Base-by-base conservation (phyloP, 2,329 filamentous ascomycete genomes). In the Ophiostoma triangulosporum region DNA sequence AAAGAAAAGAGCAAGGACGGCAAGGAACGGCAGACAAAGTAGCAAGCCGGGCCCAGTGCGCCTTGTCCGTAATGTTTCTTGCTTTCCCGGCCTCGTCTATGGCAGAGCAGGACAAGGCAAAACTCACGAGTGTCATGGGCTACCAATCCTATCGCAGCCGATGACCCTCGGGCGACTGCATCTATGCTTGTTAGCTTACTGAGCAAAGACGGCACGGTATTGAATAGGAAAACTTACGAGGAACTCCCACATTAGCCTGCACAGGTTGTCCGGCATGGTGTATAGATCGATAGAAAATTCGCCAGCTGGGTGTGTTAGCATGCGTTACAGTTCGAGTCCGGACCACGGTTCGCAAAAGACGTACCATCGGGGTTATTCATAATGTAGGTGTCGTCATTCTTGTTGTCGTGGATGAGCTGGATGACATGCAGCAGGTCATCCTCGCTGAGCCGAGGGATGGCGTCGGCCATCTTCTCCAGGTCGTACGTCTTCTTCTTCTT, bases 281-380 rank as follows among this genome's bases (percentile, higher is more conserved):
- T 95, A 97, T 55, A 98, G 77, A 65, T 98, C 93, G 61, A 98
- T 91, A 57, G 95, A 93, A 72, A 98, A 98, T 71, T 98, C 93
- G 64, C 93, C 93, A 64, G 90, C 89, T 77, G 33, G 3, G 7
- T 22, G n/a, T 36, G 32, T 20, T 64, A 52, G 32, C n/a, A n/a
- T n/a, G n/a, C n/a, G n/a, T 22, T 36, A 29, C 22, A 7, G 26
- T 5, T 17, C 9, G 7, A 27, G 3, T 14, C 4, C 9, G 31
- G n/a, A n/a, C n/a, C n/a, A n/a, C n/a, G n/a, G n/a, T n/a, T 14
- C 17, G 9, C 15, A 26, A 31, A 5, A 14, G 1, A 51, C 57
- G 2, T 72, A 95, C 88, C 86, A 64, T 98, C 93, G 55, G 96
- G 80, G 68, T 98, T 94, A 63, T 96, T 97, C 73, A 95, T 90